These are phyloP conservation scores for Symmetrospora coprosmae DNA, from an alignment of 768 basidiomycete species.

Conservation along the genomic window DNA sequence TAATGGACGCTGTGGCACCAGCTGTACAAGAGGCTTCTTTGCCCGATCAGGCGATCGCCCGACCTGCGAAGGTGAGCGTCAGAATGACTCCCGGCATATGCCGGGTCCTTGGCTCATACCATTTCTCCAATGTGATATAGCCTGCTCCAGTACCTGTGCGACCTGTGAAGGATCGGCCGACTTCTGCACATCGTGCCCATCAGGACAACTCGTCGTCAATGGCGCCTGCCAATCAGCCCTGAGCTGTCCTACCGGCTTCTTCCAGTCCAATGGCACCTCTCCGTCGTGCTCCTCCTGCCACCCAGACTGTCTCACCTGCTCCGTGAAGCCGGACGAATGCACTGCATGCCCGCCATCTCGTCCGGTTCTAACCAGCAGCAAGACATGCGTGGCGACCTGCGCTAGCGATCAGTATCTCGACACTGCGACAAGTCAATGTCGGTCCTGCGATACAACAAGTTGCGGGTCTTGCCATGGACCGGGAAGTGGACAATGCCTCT, in stretches of 20 bases:
- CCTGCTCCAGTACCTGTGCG: constrained; percentile 59
- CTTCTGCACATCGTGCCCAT: constrained; percentile 61
- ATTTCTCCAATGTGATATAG: too few relatives aligned
- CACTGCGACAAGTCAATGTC: constrained; percentile 15
- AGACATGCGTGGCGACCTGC: constrained; percentile 26
- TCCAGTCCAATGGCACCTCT: constrained; percentile 41
- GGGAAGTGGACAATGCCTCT: constrained; percentile 62
- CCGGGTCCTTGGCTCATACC: neutral
- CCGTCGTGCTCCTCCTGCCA: constrained; percentile 56
- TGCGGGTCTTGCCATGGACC: constrained; percentile 52
- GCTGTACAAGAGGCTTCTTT: constrained; percentile 62
- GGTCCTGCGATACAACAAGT: constrained; percentile 1
- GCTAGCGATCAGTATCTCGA: constrained; percentile 25
- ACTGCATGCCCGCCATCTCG: constrained; percentile 27
- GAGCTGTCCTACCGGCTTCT: constrained; percentile 58
- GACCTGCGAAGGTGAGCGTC: constrained; percentile 56
- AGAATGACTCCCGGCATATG: too few relatives aligned
- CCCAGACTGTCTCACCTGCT: constrained; percentile 55
- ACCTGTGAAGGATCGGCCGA: constrained; percentile 55
- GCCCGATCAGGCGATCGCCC: constrained; percentile 49
- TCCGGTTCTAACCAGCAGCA: constrained; percentile 24
- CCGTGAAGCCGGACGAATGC: constrained; percentile 20
- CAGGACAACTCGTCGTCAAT: constrained; percentile 47
- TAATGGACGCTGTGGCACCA: constrained; percentile 53
- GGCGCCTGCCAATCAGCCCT: constrained; percentile 53